Conservation (phyloP, 164 flowering plant species). For the Protea cynaroides region DNA sequence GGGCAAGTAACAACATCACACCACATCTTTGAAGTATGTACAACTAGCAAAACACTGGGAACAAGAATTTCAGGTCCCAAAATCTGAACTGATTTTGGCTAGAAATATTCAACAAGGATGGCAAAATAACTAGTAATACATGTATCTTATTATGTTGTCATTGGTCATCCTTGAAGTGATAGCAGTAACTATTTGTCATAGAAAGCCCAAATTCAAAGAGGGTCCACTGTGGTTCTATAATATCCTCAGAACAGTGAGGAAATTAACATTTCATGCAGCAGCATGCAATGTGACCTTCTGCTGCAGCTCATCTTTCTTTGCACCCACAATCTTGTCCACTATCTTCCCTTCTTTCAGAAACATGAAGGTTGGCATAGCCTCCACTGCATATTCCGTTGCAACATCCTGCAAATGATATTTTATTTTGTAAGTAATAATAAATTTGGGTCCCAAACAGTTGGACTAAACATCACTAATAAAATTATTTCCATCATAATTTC, state of each 20-base stretch:
- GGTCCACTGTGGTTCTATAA: neutral
- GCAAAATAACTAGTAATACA: too few relatives aligned
- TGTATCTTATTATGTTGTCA: too few relatives aligned
- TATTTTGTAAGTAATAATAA: neutral
- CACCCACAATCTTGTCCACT: conserved; percentile 67
- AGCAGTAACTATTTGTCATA: neutral
- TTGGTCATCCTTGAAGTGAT: too few relatives aligned
- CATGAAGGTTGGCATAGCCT: conserved; percentile 85
- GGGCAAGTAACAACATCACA: too few relatives aligned
- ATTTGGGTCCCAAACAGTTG: neutral
- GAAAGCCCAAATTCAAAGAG: neutral
- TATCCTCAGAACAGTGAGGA: neutral
- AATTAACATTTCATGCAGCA: conserved; percentile 9
- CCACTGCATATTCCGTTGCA: conserved; percentile 61
- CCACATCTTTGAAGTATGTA: too few relatives aligned
- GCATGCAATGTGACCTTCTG: conserved; percentile 38
- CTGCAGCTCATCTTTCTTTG: conserved; percentile 53
- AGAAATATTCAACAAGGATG: too few relatives aligned
- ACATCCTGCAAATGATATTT: conserved; percentile 40
- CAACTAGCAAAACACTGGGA: too few relatives aligned
- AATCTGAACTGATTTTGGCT: too few relatives aligned
- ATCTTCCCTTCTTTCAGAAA: conserved; percentile 56
- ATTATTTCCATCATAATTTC: too few relatives aligned
- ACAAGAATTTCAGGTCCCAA: too few relatives aligned
- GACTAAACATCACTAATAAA: too few relatives aligned